Conservation (phyloP, 2,329 filamentous ascomycete genomes). For the Diaporthe sp. region DNA sequence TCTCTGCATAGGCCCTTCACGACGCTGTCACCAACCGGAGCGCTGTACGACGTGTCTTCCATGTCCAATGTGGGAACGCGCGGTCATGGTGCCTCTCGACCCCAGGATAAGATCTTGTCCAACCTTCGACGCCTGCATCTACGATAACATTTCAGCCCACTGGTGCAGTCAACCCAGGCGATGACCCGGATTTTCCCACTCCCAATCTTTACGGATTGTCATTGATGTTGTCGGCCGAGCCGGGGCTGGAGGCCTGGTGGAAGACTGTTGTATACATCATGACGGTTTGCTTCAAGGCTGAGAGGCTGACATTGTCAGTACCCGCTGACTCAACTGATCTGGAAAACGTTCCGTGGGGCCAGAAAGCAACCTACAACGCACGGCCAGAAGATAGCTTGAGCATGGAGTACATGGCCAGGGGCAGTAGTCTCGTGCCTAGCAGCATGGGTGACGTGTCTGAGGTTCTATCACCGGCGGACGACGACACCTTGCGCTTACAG, state of each 20-base stretch:
- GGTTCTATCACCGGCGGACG: constrained; percentile 41
- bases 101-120: constrained; percentile 67
- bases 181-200: constrained; percentile 74
- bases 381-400: constrained; percentile 71
- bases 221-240: constrained; percentile 83
- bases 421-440: constrained; percentile 58
- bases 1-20: constrained; percentile 73
- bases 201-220: constrained; percentile 91
- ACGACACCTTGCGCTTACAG: constrained; percentile 40
- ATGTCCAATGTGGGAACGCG: constrained; percentile 19
- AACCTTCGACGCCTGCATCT: constrained; percentile 72
- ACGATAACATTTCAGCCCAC: constrained; percentile 71
- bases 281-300: constrained; percentile 83
- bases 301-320: constrained; percentile 85
- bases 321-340: constrained; percentile 93
- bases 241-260: constrained; percentile 95
- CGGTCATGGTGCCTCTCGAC: constrained; percentile 50
- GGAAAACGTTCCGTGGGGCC: constrained; percentile 97
- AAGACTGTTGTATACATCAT: constrained; percentile 85
- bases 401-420: constrained; percentile 67
- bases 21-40: constrained; percentile 69
- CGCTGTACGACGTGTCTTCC: constrained; percentile 46
- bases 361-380: constrained; percentile 88
- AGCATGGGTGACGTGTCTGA: constrained; percentile 52
- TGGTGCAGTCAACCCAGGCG: constrained; percentile 51